Evolutionary conservation across 371 early-diverging fungal species (phyloP).

Genomic region (Sporodiniella umbellata): DNA sequence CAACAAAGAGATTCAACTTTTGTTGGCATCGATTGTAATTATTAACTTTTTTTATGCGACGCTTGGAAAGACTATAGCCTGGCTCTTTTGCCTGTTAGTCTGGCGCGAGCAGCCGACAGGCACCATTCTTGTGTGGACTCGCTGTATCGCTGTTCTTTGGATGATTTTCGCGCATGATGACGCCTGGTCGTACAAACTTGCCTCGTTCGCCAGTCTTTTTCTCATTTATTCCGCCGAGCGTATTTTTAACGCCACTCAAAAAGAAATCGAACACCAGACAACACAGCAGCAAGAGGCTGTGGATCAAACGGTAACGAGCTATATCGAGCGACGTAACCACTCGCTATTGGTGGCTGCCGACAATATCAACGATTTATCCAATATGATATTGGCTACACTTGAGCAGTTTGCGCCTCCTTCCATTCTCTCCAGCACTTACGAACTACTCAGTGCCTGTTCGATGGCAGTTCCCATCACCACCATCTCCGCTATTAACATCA

Average conservation of each 20-base stretch:
- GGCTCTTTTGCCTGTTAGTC: not conserved
- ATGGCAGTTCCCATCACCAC: slow-evolving; percentile 53
- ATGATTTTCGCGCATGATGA: slow-evolving; percentile 3
- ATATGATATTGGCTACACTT: slow-evolving; percentile 49
- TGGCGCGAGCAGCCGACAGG: not conserved
- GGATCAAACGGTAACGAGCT: slow-evolving; percentile 19
- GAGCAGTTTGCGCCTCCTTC: slow-evolving; percentile 49
- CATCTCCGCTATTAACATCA: slow-evolving; percentile 41
- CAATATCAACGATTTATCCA: slow-evolving; percentile 51
- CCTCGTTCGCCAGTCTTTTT: not conserved
- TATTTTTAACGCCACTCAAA: not conserved
- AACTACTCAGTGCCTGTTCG: slow-evolving; percentile 50
- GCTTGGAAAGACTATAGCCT: not conserved
- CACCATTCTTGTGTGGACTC: not conserved
- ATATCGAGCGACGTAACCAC: slow-evolving; percentile 16
- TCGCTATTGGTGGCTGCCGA: slow-evolving; percentile 41
- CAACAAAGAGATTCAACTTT: not conserved
- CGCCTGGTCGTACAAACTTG: slow-evolving; percentile 3
- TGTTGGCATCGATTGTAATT: not conserved
- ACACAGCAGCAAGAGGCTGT: slow-evolving; percentile 11
- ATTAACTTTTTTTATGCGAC: not conserved
- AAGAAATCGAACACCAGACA: not conserved
- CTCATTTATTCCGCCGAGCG: slow-evolving; percentile 2
- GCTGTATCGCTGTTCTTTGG: not conserved
- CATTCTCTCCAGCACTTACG: slow-evolving; percentile 41